These are phyloP conservation scores for Nicotiana benthamiana DNA, from an alignment of 257 asterid species.

Conservation along the genomic window DNA sequence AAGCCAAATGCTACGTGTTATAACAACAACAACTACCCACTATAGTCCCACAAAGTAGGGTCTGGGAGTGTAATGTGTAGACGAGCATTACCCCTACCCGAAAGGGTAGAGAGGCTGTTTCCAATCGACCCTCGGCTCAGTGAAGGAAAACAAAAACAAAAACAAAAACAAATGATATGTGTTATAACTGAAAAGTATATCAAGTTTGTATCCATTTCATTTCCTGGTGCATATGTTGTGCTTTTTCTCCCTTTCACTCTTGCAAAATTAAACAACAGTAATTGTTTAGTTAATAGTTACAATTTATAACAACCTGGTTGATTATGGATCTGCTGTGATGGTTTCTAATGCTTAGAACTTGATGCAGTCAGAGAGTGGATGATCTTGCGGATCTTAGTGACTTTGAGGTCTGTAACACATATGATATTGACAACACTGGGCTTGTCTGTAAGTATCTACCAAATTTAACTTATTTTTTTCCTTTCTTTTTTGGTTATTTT, in stretches of 20 bases:
- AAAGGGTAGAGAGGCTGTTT: too few species aligned
- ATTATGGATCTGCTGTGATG: not conserved
- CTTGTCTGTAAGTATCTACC: constrained; percentile 52
- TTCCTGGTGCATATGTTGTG: not conserved
- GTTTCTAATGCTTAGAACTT: constrained; percentile 15
- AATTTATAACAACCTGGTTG: not conserved
- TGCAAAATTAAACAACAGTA: not conserved
- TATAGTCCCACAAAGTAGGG: too few species aligned
- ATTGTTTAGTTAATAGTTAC: not conserved
- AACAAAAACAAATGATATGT: too few species aligned
- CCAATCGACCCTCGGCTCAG: too few species aligned
- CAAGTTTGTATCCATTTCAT: not conserved
- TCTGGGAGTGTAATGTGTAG: too few species aligned
- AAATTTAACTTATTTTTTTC: not conserved
- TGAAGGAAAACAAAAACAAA: too few species aligned
- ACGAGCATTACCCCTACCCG: too few species aligned
- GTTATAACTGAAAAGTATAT: not conserved
- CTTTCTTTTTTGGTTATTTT: not conserved
- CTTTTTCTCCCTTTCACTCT: not conserved
- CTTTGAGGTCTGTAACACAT: constrained; percentile 56
- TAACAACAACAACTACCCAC: too few species aligned
- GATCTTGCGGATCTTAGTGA: constrained; percentile 56
- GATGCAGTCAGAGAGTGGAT: constrained; percentile 80
- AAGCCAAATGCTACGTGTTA: not conserved
- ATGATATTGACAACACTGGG: constrained; percentile 77